phyloP scores from a whole-genome alignment of 208 protist species.

The Perkinsela sp. region DNA sequence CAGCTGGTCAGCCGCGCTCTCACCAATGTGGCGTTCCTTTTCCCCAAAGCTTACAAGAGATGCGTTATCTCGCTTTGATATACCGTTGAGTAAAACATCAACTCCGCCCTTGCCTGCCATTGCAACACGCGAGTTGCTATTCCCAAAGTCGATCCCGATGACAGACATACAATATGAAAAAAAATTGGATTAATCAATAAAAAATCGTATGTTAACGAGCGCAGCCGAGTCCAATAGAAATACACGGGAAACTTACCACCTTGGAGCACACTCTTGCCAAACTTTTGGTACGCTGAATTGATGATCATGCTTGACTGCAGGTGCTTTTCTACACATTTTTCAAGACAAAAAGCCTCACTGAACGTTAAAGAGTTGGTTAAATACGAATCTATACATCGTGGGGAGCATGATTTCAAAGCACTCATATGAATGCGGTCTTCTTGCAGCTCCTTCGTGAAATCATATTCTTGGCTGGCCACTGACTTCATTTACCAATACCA shows the following conservation, averaged over 20 bases:
- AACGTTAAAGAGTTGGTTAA: conserved; percentile 40
- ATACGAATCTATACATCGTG: conserved; percentile 40
- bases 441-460: conserved; percentile 38
- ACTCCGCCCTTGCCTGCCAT: conserved; percentile 52
- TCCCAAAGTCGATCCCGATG: conserved; percentile 68
- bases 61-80: conserved; percentile 50
- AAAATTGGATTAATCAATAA: too few relatives aligned
- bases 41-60: conserved; percentile 58
- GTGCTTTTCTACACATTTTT: conserved; percentile 55
- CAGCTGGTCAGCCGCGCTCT: conserved; percentile 34
- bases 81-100: conserved; percentile 64
- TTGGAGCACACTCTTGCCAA: conserved; percentile 12
- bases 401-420: conserved; percentile 30
- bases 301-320: conserved; percentile 44
- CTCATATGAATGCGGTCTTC: conserved; percentile 49
- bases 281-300: conserved; percentile 47
- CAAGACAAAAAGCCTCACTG: conserved; percentile 37
- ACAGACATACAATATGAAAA: conserved; percentile 37
- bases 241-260: background rate
- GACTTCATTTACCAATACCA: too few relatives aligned
- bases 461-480: conserved; percentile 31
- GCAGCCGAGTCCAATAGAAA: too few relatives aligned
- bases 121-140: conserved; percentile 47
- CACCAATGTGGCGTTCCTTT: conserved; percentile 58
- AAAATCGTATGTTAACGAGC: too few relatives aligned